These are phyloP conservation scores for Alternaria triticina DNA, from an alignment of 2,329 filamentous ascomycete species.

Conservation along the genomic window DNA sequence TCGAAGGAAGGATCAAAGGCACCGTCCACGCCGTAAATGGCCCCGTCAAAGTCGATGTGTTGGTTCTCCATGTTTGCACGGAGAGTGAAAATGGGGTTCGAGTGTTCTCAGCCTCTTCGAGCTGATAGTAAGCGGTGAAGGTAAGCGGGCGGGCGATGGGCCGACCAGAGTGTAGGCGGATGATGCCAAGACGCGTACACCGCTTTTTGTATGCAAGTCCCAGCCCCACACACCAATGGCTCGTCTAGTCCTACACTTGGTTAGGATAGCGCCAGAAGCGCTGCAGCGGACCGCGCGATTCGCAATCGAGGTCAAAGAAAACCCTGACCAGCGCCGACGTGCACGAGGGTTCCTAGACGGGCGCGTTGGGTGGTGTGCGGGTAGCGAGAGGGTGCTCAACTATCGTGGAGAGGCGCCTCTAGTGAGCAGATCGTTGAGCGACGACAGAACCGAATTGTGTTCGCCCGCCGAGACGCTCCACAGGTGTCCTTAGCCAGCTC, in stretches of 20 bases:
- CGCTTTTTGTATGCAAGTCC: slow-evolving; percentile 17
- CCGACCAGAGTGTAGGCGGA: slow-evolving; percentile 16
- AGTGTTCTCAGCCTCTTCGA: slow-evolving; percentile 45
- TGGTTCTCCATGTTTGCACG: slow-evolving; percentile 52
- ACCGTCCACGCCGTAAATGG: slow-evolving; percentile 45
- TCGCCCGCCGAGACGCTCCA: slow-evolving; percentile 26
- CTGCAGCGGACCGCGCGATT: slow-evolving; percentile 37
- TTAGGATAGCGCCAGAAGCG: slow-evolving; percentile 33
- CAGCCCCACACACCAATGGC: slow-evolving; percentile 20
- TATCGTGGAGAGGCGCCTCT: slow-evolving; percentile 12
- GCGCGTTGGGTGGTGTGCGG: slow-evolving; percentile 8
- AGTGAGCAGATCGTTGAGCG: slow-evolving; percentile 10
- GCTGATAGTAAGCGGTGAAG: slow-evolving; percentile 40
- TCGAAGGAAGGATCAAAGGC: slow-evolving; percentile 49
- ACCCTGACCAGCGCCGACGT: slow-evolving; percentile 18
- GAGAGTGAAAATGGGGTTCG: slow-evolving; percentile 26
- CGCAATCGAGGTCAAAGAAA: slow-evolving; percentile 24
- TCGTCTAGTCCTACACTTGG: slow-evolving; percentile 15
- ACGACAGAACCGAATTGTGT: slow-evolving; percentile 21
- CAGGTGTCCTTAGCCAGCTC: slow-evolving; percentile 10
- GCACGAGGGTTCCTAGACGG: slow-evolving; percentile 23
- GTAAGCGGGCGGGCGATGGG: slow-evolving; percentile 33
- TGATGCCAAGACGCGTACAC: slow-evolving; percentile 18
- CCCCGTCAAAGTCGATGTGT: slow-evolving; percentile 48
- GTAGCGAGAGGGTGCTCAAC: slow-evolving; percentile 6